Base-by-base conservation (phyloP, 2,329 filamentous ascomycete genomes). In the Alternaria brassicicola region DNA sequence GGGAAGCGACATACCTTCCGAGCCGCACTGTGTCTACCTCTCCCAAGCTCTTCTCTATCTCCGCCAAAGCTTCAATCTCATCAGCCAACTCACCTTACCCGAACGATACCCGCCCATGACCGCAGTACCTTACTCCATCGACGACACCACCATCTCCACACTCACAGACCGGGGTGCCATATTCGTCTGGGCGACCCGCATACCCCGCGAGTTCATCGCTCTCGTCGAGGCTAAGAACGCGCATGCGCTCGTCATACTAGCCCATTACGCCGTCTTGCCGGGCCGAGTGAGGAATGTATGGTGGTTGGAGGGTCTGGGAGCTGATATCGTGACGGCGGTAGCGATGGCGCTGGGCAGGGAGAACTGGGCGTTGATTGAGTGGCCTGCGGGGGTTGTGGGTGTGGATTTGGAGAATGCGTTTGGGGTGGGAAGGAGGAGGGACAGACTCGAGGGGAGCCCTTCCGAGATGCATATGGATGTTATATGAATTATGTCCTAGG, bases 221-320 rank as follows among this genome's bases (percentile, higher is more conserved):
- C 57, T 75, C 15, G 55, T 78, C 23, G 70, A 73, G 30, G 52
- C 64, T 36, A 72, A 71, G 49, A 70, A 77, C 28, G 55, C 61
- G 1, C 66, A 74, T 17, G 76, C 76, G 1, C 57, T 79, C 13
- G 70, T 78, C 25, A 69, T 79, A 17, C 57, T 79, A 9, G 77
- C 76, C 9, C 70, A 79, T 52, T 79, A 74, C 52, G 77, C 76
- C 17, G 67, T 78, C 5, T 55, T 79, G 15, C 66, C 75, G 1
- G 73, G 73, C 1, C 59, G 74, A 21, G 68, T 75, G 7, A 57
- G 73, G 15, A 72, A 72, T 23, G 69, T 75, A 7, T 77, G 74
- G 74, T 77, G 73, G 73, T 50, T 77, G 6, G 73, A 76, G 39
- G 73, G 72, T 0, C 46, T 76, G 6, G 74, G 74, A 4, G 65